Conservation (phyloP, 2,329 filamentous ascomycete species). For the Xylariaceae sp. region DNA sequence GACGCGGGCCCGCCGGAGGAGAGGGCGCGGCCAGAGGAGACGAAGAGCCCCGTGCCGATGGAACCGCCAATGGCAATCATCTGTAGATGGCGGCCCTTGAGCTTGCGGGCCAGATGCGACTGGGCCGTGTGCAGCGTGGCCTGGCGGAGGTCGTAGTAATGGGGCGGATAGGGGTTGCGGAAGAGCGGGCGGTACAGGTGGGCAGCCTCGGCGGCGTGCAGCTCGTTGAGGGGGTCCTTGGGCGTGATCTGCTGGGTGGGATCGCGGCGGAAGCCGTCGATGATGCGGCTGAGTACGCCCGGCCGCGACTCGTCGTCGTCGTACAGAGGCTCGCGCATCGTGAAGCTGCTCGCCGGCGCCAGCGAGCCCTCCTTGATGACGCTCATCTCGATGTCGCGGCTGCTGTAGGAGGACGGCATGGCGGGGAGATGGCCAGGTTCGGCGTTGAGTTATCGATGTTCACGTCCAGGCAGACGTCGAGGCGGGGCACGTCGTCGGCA, state of each 20-base stretch:
- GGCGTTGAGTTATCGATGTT: not conserved
- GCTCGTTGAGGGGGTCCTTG: conserved; percentile 36
- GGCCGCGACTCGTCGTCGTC: conserved; percentile 32
- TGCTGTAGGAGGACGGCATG: conserved; percentile 32
- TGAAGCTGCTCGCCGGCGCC: conserved; percentile 46
- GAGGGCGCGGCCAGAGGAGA: conserved; percentile 72
- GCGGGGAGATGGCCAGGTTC: conserved; percentile 24
- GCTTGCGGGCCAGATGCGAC: conserved; percentile 68
- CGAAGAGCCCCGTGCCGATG: conserved; percentile 77
- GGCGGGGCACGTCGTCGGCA: not conserved
- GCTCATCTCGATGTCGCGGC: conserved; percentile 48
- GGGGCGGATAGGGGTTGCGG: conserved; percentile 29
- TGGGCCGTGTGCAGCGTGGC: conserved; percentile 71
- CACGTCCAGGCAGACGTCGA: not conserved
- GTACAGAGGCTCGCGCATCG: conserved; percentile 49
- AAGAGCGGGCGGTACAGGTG: conserved; percentile 23
- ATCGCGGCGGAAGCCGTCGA: conserved; percentile 63
- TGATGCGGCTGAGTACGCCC: conserved; percentile 39
- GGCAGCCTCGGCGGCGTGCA: conserved; percentile 28
- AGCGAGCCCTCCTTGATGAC: conserved; percentile 56
- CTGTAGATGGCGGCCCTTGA: conserved; percentile 84
- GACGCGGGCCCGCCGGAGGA: conserved; percentile 72
- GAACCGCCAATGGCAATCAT: conserved; percentile 97
- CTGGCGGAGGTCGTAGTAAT: conserved; percentile 53
- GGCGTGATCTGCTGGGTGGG: conserved; percentile 47